phyloP scores from a whole-genome alignment of 192 early-diverging fungal species.

The Backusella psychrophila region DNA sequence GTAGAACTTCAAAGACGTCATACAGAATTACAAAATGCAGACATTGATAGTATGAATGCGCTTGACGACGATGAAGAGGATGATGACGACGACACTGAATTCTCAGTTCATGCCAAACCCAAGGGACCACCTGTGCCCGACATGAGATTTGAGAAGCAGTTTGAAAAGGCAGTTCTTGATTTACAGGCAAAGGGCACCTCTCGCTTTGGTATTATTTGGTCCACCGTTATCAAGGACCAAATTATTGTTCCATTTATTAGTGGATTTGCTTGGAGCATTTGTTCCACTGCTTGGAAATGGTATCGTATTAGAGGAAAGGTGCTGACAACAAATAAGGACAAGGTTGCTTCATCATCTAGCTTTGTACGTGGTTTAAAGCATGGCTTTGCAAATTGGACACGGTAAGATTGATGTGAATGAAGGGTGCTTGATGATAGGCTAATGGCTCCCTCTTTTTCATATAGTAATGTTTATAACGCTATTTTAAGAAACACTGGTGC shows the following conservation, averaged over 20 bases:
- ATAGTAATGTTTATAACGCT: not conserved
- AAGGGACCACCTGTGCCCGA: slow-evolving; percentile 32
- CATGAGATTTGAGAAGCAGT: slow-evolving; percentile 36
- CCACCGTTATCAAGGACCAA: slow-evolving; percentile 34
- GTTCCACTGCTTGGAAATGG: slow-evolving; percentile 27
- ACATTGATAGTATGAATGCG: not conserved
- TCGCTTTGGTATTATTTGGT: slow-evolving; percentile 18
- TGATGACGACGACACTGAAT: slow-evolving; percentile 10
- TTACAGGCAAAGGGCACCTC: slow-evolving; percentile 14
- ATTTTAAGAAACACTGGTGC: not conserved
- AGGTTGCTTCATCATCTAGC: not conserved
- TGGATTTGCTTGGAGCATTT: slow-evolving; percentile 35
- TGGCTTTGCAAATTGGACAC: slow-evolving; percentile 7
- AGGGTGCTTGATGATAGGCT: not conserved
- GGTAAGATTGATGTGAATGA: slow-evolving; percentile 5
- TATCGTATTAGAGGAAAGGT: slow-evolving; percentile 10
- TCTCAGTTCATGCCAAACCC: not conserved
- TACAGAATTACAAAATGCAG: not conserved
- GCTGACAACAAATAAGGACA: not conserved
- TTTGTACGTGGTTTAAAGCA: slow-evolving; percentile 11
- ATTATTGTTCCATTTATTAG: slow-evolving; percentile 36
- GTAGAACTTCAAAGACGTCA: slow-evolving; percentile 15
- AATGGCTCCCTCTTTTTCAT: too few relatives aligned
- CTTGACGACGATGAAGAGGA: not conserved
- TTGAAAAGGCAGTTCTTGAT: slow-evolving; percentile 19